Evolutionary conservation across 1,284 basidiomycete species (phyloP).

Genomic region (Malassezia sp.): DNA sequence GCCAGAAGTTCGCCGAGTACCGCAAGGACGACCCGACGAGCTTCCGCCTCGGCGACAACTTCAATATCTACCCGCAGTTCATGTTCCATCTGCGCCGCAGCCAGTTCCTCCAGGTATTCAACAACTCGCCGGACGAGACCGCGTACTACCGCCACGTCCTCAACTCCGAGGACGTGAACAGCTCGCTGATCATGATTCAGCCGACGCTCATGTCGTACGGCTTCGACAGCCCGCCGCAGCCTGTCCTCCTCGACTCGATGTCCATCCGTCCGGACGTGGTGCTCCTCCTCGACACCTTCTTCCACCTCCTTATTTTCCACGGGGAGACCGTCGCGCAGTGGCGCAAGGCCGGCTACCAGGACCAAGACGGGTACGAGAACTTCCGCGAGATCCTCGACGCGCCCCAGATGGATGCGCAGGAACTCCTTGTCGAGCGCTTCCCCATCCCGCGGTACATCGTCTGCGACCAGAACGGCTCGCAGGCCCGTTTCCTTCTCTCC

Average conservation of each 20-base stretch:
- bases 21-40: conserved; percentile 91
- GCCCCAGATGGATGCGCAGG: conserved; percentile 60
- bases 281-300: conserved; percentile 97
- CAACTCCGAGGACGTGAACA: conserved; percentile 97
- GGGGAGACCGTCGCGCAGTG: conserved; percentile 93
- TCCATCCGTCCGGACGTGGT: conserved; percentile 96
- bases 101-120: conserved; percentile 99
- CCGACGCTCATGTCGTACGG: conserved; percentile 98
- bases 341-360: conserved; percentile 98
- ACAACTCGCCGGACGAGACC: conserved; percentile 98
- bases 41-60: conserved; percentile 87
- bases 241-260: conserved; percentile 89
- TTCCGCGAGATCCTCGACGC: conserved; percentile 85
- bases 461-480: conserved; percentile 91
- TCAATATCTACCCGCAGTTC: conserved; percentile 99
- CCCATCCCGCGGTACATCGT: conserved; percentile 96
- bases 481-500: conserved; percentile 88
- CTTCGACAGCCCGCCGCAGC: conserved; percentile 77
- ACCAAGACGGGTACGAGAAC: conserved; percentile 97
- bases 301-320: conserved; percentile 99
- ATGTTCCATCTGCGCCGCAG: conserved; percentile 98
- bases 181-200: conserved; percentile 98
- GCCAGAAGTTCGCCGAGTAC: conserved; percentile 99
- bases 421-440: conserved; percentile 85
- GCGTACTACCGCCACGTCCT: conserved; percentile 97